Evolutionary conservation across 2,329 filamentous ascomycete genomes (phyloP), one percentile per base, ranked within the genome.

Genomic region (Colletotrichum sp.): DNA sequence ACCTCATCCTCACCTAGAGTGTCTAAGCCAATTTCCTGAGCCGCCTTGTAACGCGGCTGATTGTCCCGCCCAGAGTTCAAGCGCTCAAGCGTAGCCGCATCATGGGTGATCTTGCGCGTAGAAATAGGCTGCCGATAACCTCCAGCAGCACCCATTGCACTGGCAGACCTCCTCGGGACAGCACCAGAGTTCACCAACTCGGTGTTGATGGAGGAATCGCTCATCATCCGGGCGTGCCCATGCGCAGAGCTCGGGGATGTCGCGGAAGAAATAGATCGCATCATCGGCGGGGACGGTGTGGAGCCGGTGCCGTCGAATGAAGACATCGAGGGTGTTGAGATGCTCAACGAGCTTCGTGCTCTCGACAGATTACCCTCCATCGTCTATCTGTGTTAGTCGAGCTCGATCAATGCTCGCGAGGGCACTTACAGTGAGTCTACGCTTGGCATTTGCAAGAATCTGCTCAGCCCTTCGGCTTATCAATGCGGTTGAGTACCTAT

Each of bases 301-400:
- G 90, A 91, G 12, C 85, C 85, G 73, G 88, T 87, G 3, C 89
- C 91, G 4, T 80, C 79, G 81, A 81, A 79, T 10, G 82, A 83
- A 14, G 83, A 81, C 48, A 84, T 81, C 6, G 77, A 82, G 74
- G 43, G 83, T 77, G 12, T 83, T 80, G 75, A 84, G 77, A 87
- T 85, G 61, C 90, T 88, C 28, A 95, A 87, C 12, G 93, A 93
- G 77, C 90, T 92, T 79, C 95, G 91, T 34, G 95, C 96, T 76
- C 95, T 93, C 73, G 90, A 93, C 24, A 98, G 88, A 79, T 98
- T 98, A 48, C 94, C 95, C 85, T 98, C 96, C 96, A 98, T 98
- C 36, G 95, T 94, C 95, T 97, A 82, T 26, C 65, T 16, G 43
- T 59, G 75, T 85, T 77, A 84, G 80, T 64, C 12, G 32, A 24